Evolutionary conservation across 371 early-diverging fungal species (phyloP).

Genomic region (Parasitella parasitica): DNA sequence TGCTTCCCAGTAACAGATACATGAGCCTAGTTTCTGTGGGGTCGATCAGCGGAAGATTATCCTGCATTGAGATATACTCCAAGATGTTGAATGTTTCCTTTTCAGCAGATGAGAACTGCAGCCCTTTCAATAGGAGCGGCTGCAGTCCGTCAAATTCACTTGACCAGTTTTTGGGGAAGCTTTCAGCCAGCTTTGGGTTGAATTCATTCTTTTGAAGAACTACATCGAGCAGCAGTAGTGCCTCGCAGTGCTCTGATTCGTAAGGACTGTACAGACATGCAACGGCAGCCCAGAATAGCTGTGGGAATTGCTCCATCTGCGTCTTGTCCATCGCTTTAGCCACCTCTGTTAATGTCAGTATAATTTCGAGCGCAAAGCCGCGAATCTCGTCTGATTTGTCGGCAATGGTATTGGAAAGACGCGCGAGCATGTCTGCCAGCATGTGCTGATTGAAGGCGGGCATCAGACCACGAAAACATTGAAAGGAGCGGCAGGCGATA

Average conservation of each 20-base stretch:
- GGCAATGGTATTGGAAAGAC: conserved; percentile 83
- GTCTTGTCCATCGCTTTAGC: conserved; percentile 58
- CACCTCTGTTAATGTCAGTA: conserved; percentile 72
- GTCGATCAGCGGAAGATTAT: conserved; percentile 68
- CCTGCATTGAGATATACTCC: conserved; percentile 46
- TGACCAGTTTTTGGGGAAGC: conserved; percentile 76
- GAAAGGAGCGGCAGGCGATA: conserved; percentile 87
- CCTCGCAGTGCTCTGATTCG: conserved; percentile 77
- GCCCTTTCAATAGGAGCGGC: conserved; percentile 72
- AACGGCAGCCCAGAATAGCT: conserved; percentile 81
- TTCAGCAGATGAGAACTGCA: conserved; percentile 66
- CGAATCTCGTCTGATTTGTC: conserved; percentile 83
- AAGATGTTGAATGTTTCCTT: conserved; percentile 42
- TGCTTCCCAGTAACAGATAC: conserved; percentile 65
- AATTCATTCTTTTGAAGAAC: conserved; percentile 53
- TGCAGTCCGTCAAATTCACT: conserved; percentile 77
- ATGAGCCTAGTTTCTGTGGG: conserved; percentile 60
- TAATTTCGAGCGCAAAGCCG: conserved; percentile 84
- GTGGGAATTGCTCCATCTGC: conserved; percentile 69
- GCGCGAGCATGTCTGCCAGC: conserved; percentile 81
- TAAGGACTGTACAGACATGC: conserved; percentile 76
- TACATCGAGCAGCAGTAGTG: conserved; percentile 61
- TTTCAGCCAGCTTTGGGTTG: conserved; percentile 32
- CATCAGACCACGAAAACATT: conserved; percentile 79
- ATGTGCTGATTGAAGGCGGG: conserved; percentile 78